Base-by-base conservation (phyloP, 2,329 filamentous ascomycete species). In the Colletotrichum higginsianum region DNA sequence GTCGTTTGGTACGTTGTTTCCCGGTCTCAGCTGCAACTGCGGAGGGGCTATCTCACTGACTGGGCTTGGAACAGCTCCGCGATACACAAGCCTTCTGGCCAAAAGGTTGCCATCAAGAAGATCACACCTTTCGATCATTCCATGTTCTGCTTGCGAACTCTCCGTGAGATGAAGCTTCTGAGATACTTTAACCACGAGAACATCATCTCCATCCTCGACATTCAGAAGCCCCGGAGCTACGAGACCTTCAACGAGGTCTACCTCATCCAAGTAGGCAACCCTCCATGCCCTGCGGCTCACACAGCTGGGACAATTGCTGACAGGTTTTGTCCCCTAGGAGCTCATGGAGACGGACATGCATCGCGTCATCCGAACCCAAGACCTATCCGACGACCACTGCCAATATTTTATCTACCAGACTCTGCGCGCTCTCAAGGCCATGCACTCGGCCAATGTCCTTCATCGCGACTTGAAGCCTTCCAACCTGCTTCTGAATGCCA, bases 341-440 rank as follows among this genome's bases (percentile, higher is more conserved):
- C 90, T 99, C 78, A 99, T 99, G 96, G 96, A 99, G 86, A 99
- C 96, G 58, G 96, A 99, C 80, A 99, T 99, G 96, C 96, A 99
- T 84, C 91, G 96, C 76, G 96, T 99, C 76, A 99, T 99, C 80
- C 94, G 96, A 77, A 99, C 96, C 49, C 96, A 99, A 84, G 96
- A 99, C 80, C 90, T 99, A 56, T 98, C 96, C 47, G 96, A 99
- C 83, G 96, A 99, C 82, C 96, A 99, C 84, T 99, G 96, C 89
- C 96, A 99, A 84, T 99, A 99, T 86, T 99, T 99, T 86, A 99
- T 99, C 84, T 99, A 99, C 88, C 96, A 99, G 86, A 99, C 96
- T 2, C 90, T 99, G 70, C 95, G 96, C 78, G 96, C 96, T 13
- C 88, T 99, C 78, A 99, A 99, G 87, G 96, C 96, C 49, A 98